Base-by-base conservation (phyloP, 768 basidiomycete species). In the Boletus pseudopeckii region DNA sequence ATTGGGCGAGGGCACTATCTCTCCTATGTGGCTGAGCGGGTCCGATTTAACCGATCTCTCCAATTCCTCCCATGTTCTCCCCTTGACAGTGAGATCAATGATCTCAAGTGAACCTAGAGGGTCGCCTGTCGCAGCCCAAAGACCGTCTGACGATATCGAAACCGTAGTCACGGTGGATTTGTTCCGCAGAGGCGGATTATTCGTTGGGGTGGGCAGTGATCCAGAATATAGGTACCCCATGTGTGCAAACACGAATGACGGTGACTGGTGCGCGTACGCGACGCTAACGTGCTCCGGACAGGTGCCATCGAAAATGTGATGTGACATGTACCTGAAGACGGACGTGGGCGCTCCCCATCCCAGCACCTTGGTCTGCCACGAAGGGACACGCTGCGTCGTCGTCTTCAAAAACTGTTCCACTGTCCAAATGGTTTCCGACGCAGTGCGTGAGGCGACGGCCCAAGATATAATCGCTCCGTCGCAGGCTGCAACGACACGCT, bases 141-240 rank as follows among this genome's bases (percentile, higher is more conserved):
- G 43, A 2, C 68, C 63, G 49, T 69, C 58, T 0, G 49, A 32
- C 3, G 67, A 68, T n/a, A 69, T 49, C 1, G 62, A 50, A 32
- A 60, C 7, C 2, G 30, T 38, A 24, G 33, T 49, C 2, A 48
- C 28, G 4, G 38, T 11, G n/a, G 1, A 8, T 15, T 9, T n/a
- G 45, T 11, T 2, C 11, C 5, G 28, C 18, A 50, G 0, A 18
- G 55, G 30, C 2, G 30, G 34, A 3, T 15, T 20, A 26, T 34
- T 37, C 36, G 13, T 17, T 6, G 39, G 38, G 24, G 33, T 49
- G 0, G 45, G 45, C 11, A 58, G 40, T 13, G 47, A 18, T 2
- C 54, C 59, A 11, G 14, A 13, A 2, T 26, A 48, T 17, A 49
- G 7, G 36, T 1, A 7, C 0, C 34, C 39, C 0, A 2, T 7